phyloP scores from a whole-genome alignment of 306 rosid species.

The Crotalaria pallida region DNA sequence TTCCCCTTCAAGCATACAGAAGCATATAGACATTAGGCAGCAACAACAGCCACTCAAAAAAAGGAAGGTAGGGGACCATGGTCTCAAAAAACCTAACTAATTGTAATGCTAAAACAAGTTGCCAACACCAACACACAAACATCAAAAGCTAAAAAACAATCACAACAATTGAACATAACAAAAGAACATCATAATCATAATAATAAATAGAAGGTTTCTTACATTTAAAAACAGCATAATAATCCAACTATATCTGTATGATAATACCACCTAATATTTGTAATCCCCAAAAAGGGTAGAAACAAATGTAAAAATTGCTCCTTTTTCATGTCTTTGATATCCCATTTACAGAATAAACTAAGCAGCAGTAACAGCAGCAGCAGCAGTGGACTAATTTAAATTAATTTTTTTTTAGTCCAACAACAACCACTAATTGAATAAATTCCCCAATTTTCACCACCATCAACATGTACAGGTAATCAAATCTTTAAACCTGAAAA shows the following conservation, averaged over 20 bases:
- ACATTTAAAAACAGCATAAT: slow-evolving; percentile 26
- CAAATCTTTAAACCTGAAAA: slow-evolving; percentile 20
- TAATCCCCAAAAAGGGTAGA: slow-evolving; percentile 12
- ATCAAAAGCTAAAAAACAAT: background rate
- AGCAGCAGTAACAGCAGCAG: slow-evolving; percentile 26
- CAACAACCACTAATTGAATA: slow-evolving; percentile 52
- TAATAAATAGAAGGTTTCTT: background rate
- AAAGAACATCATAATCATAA: background rate
- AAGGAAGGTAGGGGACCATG: background rate
- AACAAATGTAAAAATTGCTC: slow-evolving; percentile 40
- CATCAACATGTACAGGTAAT: slow-evolving; percentile 49
- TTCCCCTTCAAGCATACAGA: background rate
- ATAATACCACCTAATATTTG: slow-evolving; percentile 17
- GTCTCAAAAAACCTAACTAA: background rate
- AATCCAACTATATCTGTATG: slow-evolving; percentile 36
- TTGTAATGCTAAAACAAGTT: background rate
- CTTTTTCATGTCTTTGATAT: slow-evolving; percentile 41
- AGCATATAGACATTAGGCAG: background rate
- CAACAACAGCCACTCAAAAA: slow-evolving; percentile 11
- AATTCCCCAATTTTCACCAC: slow-evolving; percentile 34
- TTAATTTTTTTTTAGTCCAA: slow-evolving; percentile 34
- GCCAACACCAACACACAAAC: background rate
- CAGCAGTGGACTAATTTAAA: slow-evolving; percentile 37
- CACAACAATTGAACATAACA: background rate
- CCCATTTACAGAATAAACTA: slow-evolving; percentile 69